A percentile compares a stretch with the other conserved stretches of the same genome.
These are phyloP conservation scores for Penicillium sp. DNA, from an alignment of 2,329 filamentous ascomycete species.

Conservation along the genomic window DNA sequence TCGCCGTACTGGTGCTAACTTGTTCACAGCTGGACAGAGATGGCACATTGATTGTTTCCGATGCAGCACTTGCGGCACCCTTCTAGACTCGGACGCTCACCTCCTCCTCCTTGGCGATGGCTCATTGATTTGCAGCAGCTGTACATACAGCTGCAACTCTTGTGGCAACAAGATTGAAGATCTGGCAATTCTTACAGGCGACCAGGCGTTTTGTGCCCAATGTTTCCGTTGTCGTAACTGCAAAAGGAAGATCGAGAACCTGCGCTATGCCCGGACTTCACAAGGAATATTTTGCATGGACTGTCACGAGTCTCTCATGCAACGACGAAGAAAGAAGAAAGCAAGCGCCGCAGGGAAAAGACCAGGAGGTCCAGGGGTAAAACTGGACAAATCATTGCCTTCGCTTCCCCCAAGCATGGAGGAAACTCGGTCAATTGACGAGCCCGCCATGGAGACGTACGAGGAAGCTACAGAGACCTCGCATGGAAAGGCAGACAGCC, in stretches of 20 bases:
- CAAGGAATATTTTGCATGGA: slow-evolving; percentile 99
- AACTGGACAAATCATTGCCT: slow-evolving; percentile 88
- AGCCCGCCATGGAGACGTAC: slow-evolving; percentile 62
- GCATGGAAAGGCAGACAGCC: slow-evolving; percentile 25
- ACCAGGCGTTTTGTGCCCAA: slow-evolving; percentile 95
- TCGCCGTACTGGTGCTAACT: slow-evolving; percentile 25
- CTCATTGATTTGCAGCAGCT: slow-evolving; percentile 98
- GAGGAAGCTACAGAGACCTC: slow-evolving; percentile 55
- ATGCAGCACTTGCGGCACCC: slow-evolving; percentile 91
- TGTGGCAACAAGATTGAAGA: slow-evolving; percentile 98
- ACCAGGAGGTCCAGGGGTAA: slow-evolving; percentile 54
- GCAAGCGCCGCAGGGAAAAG: slow-evolving; percentile 57
- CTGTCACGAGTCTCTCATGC: slow-evolving; percentile 96
- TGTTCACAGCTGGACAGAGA: slow-evolving; percentile 76
- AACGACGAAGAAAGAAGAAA: slow-evolving; percentile 79
- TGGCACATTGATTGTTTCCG: slow-evolving; percentile 99
- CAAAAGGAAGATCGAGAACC: slow-evolving; percentile 97
- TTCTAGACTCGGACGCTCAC: slow-evolving; percentile 97
- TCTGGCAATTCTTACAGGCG: slow-evolving; percentile 92
- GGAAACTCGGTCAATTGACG: slow-evolving; percentile 62
- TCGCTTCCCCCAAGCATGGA: slow-evolving; percentile 77
- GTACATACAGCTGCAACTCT: slow-evolving; percentile 96
- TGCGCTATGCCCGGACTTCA: slow-evolving; percentile 94
- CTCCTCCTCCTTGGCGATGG: slow-evolving; percentile 95
- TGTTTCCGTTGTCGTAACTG: slow-evolving; percentile 98